These are phyloP conservation scores for Aspergillus sp. DNA, from an alignment of 2,329 filamentous ascomycete species.

Conservation along the genomic window DNA sequence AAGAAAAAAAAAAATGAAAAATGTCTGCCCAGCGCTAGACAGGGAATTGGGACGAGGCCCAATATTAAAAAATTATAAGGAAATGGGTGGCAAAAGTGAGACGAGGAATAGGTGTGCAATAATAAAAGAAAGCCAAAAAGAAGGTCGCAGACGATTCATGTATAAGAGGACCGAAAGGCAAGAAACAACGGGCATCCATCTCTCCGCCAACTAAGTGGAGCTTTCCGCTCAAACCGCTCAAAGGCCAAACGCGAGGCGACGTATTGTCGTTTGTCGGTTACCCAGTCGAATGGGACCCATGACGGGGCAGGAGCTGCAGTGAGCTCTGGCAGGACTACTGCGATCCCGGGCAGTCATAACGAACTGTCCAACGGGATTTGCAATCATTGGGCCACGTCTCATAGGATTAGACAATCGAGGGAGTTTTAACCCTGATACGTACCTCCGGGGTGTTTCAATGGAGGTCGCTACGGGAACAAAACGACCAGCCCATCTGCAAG, in stretches of 20 bases:
- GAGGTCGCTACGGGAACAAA: conserved; percentile 20
- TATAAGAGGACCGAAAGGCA: conserved; percentile 22
- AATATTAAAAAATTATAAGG: conserved; percentile 6
- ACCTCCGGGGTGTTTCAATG: conserved; percentile 18
- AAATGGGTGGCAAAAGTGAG: conserved; percentile 10
- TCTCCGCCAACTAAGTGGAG: conserved; percentile 21
- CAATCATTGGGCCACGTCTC: conserved; percentile 40
- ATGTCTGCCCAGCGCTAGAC: conserved; percentile 19
- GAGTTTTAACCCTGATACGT: conserved; percentile 5
- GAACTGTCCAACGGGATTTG: conserved; percentile 24
- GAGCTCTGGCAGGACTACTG: conserved; percentile 13
- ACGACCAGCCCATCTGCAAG: conserved; percentile 21
- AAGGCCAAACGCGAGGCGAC: conserved; percentile 25
- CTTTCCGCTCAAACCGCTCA: conserved; percentile 18
- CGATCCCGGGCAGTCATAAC: conserved; percentile 25
- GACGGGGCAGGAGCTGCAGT: conserved; percentile 22
- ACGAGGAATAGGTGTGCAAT: conserved; percentile 13
- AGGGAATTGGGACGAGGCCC: conserved; percentile 7
- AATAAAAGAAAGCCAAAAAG: conserved; percentile 11
- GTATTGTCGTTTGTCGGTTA: conserved; percentile 25
- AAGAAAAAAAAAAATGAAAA: conserved; percentile 18
- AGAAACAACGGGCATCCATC: conserved; percentile 21
- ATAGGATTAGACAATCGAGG: conserved; percentile 20
- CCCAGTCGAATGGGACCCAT: conserved; percentile 21
- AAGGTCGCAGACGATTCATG: conserved; percentile 21